Evolutionary conservation across 2,329 filamentous ascomycete species (phyloP), one percentile per base, ranked within the genome.

Genomic region (Trichoderma semiorbis): DNA sequence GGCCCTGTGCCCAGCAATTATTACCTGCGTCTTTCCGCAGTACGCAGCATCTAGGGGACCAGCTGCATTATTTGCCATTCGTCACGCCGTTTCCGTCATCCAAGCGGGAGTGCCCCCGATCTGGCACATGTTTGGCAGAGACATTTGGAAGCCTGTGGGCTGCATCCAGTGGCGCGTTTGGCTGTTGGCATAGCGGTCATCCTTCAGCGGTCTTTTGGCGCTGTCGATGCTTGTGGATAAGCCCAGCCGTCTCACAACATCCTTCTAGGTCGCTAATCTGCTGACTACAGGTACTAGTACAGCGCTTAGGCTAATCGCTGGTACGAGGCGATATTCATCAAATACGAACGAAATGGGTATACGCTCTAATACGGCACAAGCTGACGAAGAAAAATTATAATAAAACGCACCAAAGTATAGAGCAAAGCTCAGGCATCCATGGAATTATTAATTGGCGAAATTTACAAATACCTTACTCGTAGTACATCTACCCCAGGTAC

Each of bases 41-140:
- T 47, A n/a, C 39, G 16, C 16, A 8, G 39, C 18, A 43, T 24
- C 11, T 26, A 53, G 6, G 34, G 36, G 36, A 43, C 39, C 39
- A 43, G 39, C 39, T 43, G 39, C 39, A 43, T 43, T 43, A n/a
- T 43, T 43, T 43, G 39, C 16, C 16, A 43, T 43, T n/a, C 39
- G 62, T 50, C 60, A 32, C 28, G 43, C 34, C 36, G 65, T 30
- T 68, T 68, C 58, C 53, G 65, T 60, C 47, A 36, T 30, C 32
- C 12, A 8, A 8, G 24, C 53, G 53, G 26, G 24, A 61, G 58
- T n/a, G 26, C 7, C 7, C 34, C 53, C 53, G 24, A 28, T 32
- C 24, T 58, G 26, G 65, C 65, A 47, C 65, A 68, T 68, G 53
- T 58, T 12, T 68, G 53, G 53, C 53, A 47, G 65, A 68, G 65